phyloP scores from a whole-genome alignment of 2,329 filamentous ascomycete genomes.

The Ceratocystis huliohia region DNA sequence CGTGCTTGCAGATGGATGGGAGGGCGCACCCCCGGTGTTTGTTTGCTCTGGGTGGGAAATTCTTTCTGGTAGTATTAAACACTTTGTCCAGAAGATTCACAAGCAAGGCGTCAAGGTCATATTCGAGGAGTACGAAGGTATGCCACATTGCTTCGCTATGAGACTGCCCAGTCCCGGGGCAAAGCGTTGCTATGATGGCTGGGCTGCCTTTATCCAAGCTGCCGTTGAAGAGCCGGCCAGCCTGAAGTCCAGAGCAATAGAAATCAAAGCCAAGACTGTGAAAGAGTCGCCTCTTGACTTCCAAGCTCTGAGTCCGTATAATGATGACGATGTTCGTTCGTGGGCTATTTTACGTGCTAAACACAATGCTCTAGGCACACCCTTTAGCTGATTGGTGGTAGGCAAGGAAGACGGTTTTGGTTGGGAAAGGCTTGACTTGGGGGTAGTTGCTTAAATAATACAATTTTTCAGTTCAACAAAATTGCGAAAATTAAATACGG shows the following conservation, averaged over 20 bases:
- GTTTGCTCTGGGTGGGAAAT: slow-evolving; percentile 59
- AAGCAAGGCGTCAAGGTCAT: slow-evolving; percentile 47
- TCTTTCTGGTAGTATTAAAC: slow-evolving; percentile 53
- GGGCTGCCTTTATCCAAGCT: slow-evolving; percentile 43
- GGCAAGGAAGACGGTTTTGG: neutral
- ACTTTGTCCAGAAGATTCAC: slow-evolving; percentile 44
- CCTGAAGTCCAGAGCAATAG: slow-evolving; percentile 33
- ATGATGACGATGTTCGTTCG: neutral
- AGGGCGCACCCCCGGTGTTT: slow-evolving; percentile 51
- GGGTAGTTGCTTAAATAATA: neutral
- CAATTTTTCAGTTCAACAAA: neutral
- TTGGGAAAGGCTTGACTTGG: neutral
- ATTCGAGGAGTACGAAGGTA: slow-evolving; percentile 63
- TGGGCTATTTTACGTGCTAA: neutral
- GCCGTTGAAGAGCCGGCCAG: slow-evolving; percentile 29
- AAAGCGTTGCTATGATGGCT: slow-evolving; percentile 39
- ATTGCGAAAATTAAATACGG: neutral
- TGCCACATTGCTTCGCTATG: slow-evolving; percentile 63
- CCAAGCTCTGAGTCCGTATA: slow-evolving; percentile 27
- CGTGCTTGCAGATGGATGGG: slow-evolving; percentile 47
- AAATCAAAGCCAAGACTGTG: slow-evolving; percentile 39
- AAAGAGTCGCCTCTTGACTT: slow-evolving; percentile 37
- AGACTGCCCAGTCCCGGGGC: slow-evolving; percentile 37
- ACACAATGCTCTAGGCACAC: neutral
- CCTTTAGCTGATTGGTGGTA: neutral